Conservation (phyloP, 1,284 basidiomycete species). For the Fomes fomentarius region DNA sequence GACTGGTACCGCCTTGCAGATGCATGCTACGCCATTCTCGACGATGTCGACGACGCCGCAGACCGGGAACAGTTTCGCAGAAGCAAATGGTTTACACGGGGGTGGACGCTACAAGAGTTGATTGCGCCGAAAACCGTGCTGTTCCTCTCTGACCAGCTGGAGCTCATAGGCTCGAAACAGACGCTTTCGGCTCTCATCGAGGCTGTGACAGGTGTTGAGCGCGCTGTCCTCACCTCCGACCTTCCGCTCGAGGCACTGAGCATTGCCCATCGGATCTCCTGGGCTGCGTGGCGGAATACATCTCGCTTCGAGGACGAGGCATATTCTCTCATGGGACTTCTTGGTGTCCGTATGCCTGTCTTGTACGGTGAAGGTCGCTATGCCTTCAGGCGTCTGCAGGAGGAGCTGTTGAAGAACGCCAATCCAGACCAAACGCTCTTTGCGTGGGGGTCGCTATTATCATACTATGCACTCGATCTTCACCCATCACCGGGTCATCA, state of each 20-base stretch:
- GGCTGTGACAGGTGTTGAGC: conserved; percentile 17
- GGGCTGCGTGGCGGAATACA: conserved; percentile 12
- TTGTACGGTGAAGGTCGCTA: conserved; percentile 18
- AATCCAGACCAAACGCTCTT: conserved; percentile 20
- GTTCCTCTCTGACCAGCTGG: conserved; percentile 16
- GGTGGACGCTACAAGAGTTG: conserved; percentile 23
- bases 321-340: conserved; percentile 23
- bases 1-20: conserved; percentile 19
- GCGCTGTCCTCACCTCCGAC: conserved; percentile 13
- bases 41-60: conserved; percentile 12
- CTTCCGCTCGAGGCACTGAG: conserved; percentile 5
- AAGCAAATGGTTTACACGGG: conserved; percentile 17
- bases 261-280: conserved; percentile 19
- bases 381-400: conserved; percentile 19
- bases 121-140: conserved; percentile 17
- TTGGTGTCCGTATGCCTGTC: conserved; percentile 14
- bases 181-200: conserved; percentile 12
- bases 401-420: conserved; percentile 18
- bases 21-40: conserved; percentile 19
- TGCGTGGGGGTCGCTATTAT: no score
- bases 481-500: no score
- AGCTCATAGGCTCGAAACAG: conserved; percentile 12
- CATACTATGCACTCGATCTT: no score
- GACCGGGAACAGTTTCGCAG: conserved; percentile 11
- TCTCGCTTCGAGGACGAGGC: conserved; percentile 16